Evolutionary conservation across 2,329 filamentous ascomycete genomes (phyloP).

Genomic region (Microcera coccophila): DNA sequence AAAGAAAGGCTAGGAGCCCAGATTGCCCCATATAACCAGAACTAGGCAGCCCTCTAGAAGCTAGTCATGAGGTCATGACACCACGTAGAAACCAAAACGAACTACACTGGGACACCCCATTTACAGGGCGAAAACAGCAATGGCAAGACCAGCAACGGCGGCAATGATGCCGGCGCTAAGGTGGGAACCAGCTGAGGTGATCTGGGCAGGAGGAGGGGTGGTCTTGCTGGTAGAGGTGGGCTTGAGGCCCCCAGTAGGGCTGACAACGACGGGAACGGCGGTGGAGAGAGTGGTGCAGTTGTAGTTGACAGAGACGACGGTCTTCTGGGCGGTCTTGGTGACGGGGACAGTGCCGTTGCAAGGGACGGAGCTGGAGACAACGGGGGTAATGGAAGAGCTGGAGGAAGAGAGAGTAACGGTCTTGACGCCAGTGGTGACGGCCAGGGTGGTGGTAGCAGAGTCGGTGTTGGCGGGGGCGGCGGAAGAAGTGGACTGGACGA

Average conservation of each 20-base stretch:
- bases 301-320: conserved; percentile 10
- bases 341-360: conserved; percentile 16
- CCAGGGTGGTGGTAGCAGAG: conserved; percentile 26
- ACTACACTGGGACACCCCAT: conserved; percentile 12
- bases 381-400: conserved; percentile 14
- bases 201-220: conserved; percentile 15
- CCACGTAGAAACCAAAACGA: conserved; percentile 23
- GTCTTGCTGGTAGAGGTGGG: conserved; percentile 5
- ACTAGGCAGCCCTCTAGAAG: conserved; percentile 30
- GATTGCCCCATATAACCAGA: conserved; percentile 23
- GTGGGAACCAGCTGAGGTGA: conserved; percentile 26
- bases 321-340: conserved; percentile 6
- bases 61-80: conserved; percentile 29
- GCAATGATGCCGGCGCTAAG: conserved; percentile 38
- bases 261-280: conserved; percentile 23
- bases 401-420: conserved; percentile 27
- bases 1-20: conserved; percentile 23
- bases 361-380: conserved; percentile 19
- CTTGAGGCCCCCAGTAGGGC: conserved; percentile 18
- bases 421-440: conserved; percentile 28
- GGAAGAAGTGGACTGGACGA: conserved; percentile 16
- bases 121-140: conserved; percentile 44
- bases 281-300: conserved; percentile 3
- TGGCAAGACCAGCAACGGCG: conserved; percentile 38
- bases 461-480: conserved; percentile 23